phyloP scores from a whole-genome alignment of 2,329 filamentous ascomycete genomes.

The Whalleya microplaca region DNA sequence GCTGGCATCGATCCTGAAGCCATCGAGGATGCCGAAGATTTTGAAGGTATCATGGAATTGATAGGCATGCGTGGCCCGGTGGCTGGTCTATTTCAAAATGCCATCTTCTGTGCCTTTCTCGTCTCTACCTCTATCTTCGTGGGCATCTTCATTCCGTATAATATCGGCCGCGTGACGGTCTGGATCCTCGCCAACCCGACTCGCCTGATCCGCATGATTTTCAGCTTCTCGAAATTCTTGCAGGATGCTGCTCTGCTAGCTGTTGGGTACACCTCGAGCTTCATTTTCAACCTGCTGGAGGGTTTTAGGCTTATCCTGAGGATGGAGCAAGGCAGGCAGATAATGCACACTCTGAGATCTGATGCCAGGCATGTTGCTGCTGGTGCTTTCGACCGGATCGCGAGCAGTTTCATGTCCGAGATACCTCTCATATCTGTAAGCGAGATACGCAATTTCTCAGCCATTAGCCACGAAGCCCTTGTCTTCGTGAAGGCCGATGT shows the following conservation, averaged over 20 bases:
- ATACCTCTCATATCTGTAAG: constrained; percentile 54
- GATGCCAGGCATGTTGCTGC: constrained; percentile 30
- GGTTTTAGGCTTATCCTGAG: constrained; percentile 42
- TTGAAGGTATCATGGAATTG: constrained; percentile 94
- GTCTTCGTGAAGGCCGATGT: constrained; percentile 61
- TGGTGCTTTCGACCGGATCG: constrained; percentile 46
- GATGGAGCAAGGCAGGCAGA: constrained; percentile 33
- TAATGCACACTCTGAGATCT: constrained; percentile 26
- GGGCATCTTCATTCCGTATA: constrained; percentile 89
- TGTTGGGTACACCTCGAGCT: constrained; percentile 57
- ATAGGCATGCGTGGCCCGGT: constrained; percentile 95
- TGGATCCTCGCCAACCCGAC: constrained; percentile 80
- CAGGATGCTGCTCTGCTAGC: constrained; percentile 75
- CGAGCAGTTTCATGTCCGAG: constrained; percentile 54
- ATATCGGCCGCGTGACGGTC: constrained; percentile 83
- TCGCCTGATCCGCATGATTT: constrained; percentile 72
- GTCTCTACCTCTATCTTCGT: constrained; percentile 84
- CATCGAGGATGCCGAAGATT: constrained; percentile 86
- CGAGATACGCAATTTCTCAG: constrained; percentile 77
- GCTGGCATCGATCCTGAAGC: constrained; percentile 75
- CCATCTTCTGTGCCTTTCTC: constrained; percentile 88
- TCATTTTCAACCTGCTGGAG: constrained; percentile 44
- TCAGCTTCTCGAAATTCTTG: constrained; percentile 75
- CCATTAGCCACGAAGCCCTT: constrained; percentile 73
- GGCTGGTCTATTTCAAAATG: constrained; percentile 88